These are phyloP conservation scores for Fusarium sp. DNA, from an alignment of 2,329 filamentous ascomycete genomes.

Conservation along the genomic window DNA sequence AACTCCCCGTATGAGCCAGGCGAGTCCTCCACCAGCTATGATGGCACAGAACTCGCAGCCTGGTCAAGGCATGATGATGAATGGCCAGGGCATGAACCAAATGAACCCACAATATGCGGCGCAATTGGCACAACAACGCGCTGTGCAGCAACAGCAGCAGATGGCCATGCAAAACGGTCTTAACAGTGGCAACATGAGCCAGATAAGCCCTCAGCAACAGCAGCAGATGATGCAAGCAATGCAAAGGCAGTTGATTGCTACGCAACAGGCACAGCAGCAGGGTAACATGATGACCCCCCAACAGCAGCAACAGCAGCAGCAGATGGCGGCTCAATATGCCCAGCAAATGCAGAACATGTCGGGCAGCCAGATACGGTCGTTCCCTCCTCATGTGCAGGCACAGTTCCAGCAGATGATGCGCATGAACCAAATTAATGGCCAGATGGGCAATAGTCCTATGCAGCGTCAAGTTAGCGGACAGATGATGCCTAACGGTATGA, in stretches of 20 bases:
- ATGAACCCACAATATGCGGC: conserved; percentile 51
- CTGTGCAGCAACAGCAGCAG: conserved; percentile 54
- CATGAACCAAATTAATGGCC: conserved; percentile 47
- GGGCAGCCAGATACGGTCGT: conserved; percentile 44
- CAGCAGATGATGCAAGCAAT: conserved; percentile 50
- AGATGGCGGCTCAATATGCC: conserved; percentile 54
- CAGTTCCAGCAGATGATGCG: conserved; percentile 49
- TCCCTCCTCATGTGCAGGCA: conserved; percentile 47
- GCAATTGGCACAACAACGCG: conserved; percentile 59
- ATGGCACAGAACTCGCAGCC: conserved; percentile 66
- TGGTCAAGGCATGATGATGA: conserved; percentile 60
- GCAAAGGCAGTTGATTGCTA: conserved; percentile 51
- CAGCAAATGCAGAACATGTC: conserved; percentile 55
- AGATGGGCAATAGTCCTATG: conserved; percentile 43
- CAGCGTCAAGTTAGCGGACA: conserved; percentile 46
- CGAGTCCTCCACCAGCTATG: conserved; percentile 67
- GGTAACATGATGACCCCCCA: conserved; percentile 53
- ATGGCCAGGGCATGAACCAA: conserved; percentile 54
- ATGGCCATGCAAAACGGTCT: conserved; percentile 51
- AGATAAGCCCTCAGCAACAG: conserved; percentile 52
- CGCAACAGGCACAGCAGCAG: conserved; percentile 46
- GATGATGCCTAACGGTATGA: conserved; percentile 53
- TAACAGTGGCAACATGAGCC: conserved; percentile 48
- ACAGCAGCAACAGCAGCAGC: conserved; percentile 53
- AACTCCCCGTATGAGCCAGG: conserved; percentile 70